Evolutionary conservation across 257 asterid species (phyloP).

Genomic region (Penstemon barbatus): DNA sequence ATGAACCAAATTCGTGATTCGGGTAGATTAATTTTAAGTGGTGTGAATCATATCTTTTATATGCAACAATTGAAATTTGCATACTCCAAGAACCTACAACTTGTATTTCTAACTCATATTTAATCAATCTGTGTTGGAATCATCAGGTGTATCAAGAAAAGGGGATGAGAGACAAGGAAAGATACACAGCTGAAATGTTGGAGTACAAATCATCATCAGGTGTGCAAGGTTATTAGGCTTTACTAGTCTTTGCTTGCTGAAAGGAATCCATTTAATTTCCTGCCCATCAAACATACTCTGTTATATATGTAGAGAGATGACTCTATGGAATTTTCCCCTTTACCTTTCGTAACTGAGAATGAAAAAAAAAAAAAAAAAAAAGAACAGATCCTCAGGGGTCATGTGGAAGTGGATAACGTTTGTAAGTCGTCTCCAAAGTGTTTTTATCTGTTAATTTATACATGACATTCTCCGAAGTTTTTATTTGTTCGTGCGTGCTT

Average conservation of each 20-base stretch:
- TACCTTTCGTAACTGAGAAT: constrained; percentile 10
- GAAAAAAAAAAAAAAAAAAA: neutral
- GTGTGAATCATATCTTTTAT: neutral
- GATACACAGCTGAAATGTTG: constrained; percentile 80
- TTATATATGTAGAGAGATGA: constrained; percentile 27
- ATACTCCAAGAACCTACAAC: neutral
- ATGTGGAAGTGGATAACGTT: constrained; percentile 16
- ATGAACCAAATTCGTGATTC: neutral
- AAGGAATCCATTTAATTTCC: neutral
- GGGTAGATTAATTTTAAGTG: neutral
- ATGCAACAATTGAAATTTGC: neutral
- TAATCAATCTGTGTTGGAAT: constrained; percentile 18
- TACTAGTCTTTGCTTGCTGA: constrained; percentile 1
- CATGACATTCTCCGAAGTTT: too few relatives aligned
- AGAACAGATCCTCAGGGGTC: neutral
- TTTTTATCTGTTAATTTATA: constrained; percentile 1
- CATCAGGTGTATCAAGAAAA: constrained; percentile 89
- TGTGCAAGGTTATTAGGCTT: constrained; percentile 29
- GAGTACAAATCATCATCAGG: constrained; percentile 65
- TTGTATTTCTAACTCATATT: neutral
- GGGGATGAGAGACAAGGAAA: constrained; percentile 79
- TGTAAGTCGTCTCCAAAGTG: constrained; percentile 12
- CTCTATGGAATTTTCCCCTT: constrained; percentile 6
- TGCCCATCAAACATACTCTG: neutral
- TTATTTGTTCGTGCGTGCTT: too few relatives aligned